Conservation (phyloP, 805 yeast species). For the Zygoascus bituminiphila region DNA sequence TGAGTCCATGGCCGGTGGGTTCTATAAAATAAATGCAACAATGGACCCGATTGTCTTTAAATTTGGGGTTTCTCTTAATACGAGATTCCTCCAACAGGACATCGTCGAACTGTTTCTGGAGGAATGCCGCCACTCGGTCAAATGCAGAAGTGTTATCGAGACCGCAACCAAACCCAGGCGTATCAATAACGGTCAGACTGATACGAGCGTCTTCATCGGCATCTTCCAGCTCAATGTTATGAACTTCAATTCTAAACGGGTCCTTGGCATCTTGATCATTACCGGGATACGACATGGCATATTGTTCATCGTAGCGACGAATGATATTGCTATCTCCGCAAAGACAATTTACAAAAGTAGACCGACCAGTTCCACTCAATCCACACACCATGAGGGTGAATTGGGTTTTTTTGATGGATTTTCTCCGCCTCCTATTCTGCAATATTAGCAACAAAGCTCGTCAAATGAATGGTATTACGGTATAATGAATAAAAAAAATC, state of each 20-base stretch:
- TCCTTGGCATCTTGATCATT: not conserved
- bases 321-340: conserved; percentile 42
- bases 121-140: conserved; percentile 44
- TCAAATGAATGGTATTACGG: too few relatives aligned
- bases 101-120: conserved; percentile 64
- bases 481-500: not conserved
- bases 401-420: conserved; percentile 53
- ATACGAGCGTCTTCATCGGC: conserved; percentile 39
- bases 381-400: conserved; percentile 67
- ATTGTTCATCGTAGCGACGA: conserved; percentile 11
- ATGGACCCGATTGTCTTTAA: conserved; percentile 67
- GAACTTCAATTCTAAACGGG: conserved; percentile 23
- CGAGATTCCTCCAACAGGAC: conserved; percentile 68
- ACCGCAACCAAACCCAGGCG: conserved; percentile 75
- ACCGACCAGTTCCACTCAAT: conserved; percentile 64
- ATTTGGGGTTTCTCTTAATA: conserved; percentile 63
- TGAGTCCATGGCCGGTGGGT: conserved; percentile 45
- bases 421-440: conserved; percentile 29
- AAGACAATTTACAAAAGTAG: conserved; percentile 62
- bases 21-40: conserved; percentile 71
- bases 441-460: too few relatives aligned
- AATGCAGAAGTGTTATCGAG: conserved; percentile 52
- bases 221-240: conserved; percentile 45
- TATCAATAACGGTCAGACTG: conserved; percentile 50
- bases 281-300: not conserved